Evolutionary conservation across 1,284 basidiomycete genomes (phyloP).

Genomic region (Pseudomicrostroma phylloplanum): DNA sequence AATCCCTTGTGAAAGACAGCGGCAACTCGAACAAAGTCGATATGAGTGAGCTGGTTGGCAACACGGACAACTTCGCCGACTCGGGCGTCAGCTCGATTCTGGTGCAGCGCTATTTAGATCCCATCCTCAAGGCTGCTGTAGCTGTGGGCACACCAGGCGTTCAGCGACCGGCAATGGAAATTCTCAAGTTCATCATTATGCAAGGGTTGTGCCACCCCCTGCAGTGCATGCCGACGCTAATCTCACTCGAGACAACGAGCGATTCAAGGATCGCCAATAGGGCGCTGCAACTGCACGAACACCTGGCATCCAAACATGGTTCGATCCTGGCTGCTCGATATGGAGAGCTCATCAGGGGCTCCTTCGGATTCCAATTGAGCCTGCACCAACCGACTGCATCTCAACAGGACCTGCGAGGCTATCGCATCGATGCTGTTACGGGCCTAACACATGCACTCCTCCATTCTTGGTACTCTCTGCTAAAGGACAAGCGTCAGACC

Average conservation of each 20-base stretch:
- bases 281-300: slow-evolving; percentile 72
- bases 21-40: slow-evolving; percentile 20
- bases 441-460: slow-evolving; percentile 64
- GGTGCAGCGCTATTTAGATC: slow-evolving; percentile 80
- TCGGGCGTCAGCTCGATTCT: slow-evolving; percentile 93
- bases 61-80: slow-evolving; percentile 86
- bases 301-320: slow-evolving; percentile 80
- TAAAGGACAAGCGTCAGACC: slow-evolving; percentile 77
- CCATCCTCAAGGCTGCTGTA: slow-evolving; percentile 72
- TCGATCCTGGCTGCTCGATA: slow-evolving; percentile 81
- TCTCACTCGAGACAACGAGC: slow-evolving; percentile 78
- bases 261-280: slow-evolving; percentile 62
- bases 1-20: slow-evolving; percentile 7
- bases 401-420: slow-evolving; percentile 1
- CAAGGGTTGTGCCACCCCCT: slow-evolving; percentile 93
- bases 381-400: background rate
- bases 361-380: slow-evolving; percentile 70
- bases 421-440: background rate
- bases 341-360: slow-evolving; percentile 67
- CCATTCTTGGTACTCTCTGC: slow-evolving; percentile 80
- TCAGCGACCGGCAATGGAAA: slow-evolving; percentile 79
- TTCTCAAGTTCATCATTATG: slow-evolving; percentile 82
- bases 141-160: slow-evolving; percentile 52
- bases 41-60: slow-evolving; percentile 87
- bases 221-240: slow-evolving; percentile 82